Base-by-base conservation (phyloP, 2,329 filamentous ascomycete genomes). In the Metarhizium album region DNA sequence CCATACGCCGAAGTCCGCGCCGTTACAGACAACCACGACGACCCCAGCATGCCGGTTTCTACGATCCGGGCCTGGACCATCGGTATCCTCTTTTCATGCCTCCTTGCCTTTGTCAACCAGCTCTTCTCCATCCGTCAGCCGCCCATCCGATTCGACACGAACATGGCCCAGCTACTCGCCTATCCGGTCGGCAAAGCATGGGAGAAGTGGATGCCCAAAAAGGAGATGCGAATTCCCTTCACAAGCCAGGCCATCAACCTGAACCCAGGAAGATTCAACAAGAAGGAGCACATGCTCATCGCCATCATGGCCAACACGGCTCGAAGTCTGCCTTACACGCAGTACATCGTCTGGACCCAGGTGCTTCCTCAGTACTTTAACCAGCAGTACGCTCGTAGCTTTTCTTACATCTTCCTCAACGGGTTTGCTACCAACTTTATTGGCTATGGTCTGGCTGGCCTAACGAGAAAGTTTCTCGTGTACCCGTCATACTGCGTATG, bases 251-350 rank as follows among this genome's bases (percentile, higher is more conserved):
- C 20, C 6, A 24, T 54, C 56, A 69, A 64, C 16, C 64, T 76
- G 16, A 78, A 77, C 57, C 74, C 75, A 0, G 74, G 74, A 0
- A 70, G 67, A 1, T 79, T 79, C 61, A 74, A 71, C 55, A 72
- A 71, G 58, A 80, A 79, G 61, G 76, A 79, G 60, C 76, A 79
- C 61, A 71, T 78, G 68, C 63, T 80, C 47, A 75, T 80, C 53
- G 71, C 74, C 29, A 72, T 76, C 58, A 76, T 77, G 72, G 75
- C 80, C 40, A 79, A 80, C 59, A 71, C 70, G 3, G 68, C 69
- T 18, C 70, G 66, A 57, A 67, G 66, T 23, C 59, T 67, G 14
- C 74, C 74, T 0, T 77, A 77, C 56, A 75, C 74, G 1, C 64
- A 71, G 58, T 70, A 72, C 53, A 72, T 77, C 46, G 67, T 75